phyloP scores from a whole-genome alignment of 306 rosid genomes.

The Cicer pinnatifidum region DNA sequence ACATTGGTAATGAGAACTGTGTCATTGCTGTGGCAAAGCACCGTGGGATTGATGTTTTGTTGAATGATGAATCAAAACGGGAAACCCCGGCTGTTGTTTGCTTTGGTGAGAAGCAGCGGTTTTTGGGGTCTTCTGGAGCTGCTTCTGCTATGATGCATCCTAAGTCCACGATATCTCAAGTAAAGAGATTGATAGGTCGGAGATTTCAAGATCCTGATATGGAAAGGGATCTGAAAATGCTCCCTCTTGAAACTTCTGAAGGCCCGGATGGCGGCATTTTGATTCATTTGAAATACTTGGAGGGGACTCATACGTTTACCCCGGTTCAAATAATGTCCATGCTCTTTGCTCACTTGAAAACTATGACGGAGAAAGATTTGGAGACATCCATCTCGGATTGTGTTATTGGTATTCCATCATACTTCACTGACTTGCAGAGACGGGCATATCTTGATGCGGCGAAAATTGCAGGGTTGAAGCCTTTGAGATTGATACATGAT shows the following conservation, averaged over 20 bases:
- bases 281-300: constrained; percentile 70
- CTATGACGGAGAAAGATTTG: constrained; percentile 64
- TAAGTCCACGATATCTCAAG: constrained; percentile 80
- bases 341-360: constrained; percentile 91
- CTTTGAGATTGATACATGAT: constrained; percentile 90
- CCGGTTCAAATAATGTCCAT: constrained; percentile 86
- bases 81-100: constrained; percentile 90
- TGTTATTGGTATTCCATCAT: constrained; percentile 88
- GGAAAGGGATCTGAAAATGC: constrained; percentile 64
- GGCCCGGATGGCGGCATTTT: constrained; percentile 75
- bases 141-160: constrained; percentile 88
- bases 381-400: constrained; percentile 75
- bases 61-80: constrained; percentile 89
- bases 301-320: constrained; percentile 63
- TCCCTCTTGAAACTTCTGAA: constrained; percentile 77
- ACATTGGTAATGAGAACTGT: constrained; percentile 96
- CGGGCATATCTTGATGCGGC: constrained; percentile 85
- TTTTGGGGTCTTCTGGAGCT: constrained; percentile 94
- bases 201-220: constrained; percentile 59
- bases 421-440: constrained; percentile 86
- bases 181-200: constrained; percentile 88
- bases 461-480: constrained; percentile 77
- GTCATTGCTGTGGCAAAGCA: constrained; percentile 88
- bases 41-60: constrained; percentile 86
- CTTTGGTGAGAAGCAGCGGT: constrained; percentile 92